Percentiles rank a stretch among this genome's conserved stretches.
Evolutionary conservation across 108 stramenopile genomes (phyloP).

Genomic region (Skeletonema potamos): DNA sequence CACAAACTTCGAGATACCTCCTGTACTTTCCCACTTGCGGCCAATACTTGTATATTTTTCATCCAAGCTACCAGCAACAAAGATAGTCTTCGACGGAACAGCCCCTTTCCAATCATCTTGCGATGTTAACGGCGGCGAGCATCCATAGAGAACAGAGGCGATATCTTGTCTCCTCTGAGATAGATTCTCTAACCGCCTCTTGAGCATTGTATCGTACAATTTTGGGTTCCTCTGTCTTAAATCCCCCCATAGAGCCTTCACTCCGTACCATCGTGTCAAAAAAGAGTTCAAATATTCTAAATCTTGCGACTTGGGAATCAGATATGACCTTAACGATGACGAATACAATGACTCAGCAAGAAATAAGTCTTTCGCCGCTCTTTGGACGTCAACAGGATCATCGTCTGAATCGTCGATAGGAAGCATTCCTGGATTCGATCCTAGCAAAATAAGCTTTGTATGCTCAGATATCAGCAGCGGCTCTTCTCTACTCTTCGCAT

Average conservation of each 20-base stretch:
- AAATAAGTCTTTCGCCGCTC: conserved; percentile 43
- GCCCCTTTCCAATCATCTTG: conserved; percentile 54
- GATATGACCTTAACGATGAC: conserved; percentile 34
- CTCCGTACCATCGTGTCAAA: conserved; percentile 61
- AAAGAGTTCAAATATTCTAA: conserved; percentile 35
- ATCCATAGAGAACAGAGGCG: conserved; percentile 58
- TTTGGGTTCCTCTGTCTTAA: conserved; percentile 26
- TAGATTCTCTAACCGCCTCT: conserved; percentile 39
- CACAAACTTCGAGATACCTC: conserved; percentile 31
- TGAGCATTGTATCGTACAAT: conserved; percentile 37
- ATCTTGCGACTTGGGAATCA: conserved; percentile 16
- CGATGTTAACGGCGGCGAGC: conserved; percentile 55
- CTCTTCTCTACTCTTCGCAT: background rate
- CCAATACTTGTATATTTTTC: conserved; percentile 69
- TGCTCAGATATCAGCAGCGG: conserved; percentile 34
- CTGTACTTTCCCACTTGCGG: conserved; percentile 33
- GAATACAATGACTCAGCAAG: conserved; percentile 22
- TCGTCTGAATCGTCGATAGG: background rate
- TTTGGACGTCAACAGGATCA: conserved; percentile 4
- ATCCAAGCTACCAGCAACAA: conserved; percentile 69
- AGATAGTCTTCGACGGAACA: conserved; percentile 52
- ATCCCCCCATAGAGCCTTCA: conserved; percentile 62
- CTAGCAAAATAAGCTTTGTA: conserved; percentile 39
- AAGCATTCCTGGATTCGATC: conserved; percentile 42
- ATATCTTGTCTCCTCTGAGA: conserved; percentile 48